Conservation (phyloP, 306 rosid species). For the Sphenostylis stenocarpa region DNA sequence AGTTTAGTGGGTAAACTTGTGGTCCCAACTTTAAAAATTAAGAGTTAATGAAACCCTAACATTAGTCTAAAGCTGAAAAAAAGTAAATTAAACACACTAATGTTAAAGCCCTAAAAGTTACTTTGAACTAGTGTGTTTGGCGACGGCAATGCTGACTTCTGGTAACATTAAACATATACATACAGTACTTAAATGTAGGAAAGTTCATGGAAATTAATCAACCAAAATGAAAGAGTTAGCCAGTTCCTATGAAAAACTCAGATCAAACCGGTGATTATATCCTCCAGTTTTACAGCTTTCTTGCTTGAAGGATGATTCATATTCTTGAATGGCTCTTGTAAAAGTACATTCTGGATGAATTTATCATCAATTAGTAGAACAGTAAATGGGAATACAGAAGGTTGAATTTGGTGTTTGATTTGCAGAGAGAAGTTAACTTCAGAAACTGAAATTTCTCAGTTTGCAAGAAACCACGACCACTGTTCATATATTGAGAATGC, state of each 20-base stretch:
- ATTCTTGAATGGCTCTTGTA: background rate
- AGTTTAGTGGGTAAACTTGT: background rate
- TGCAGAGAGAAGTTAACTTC: background rate
- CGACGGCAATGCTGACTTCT: constrained; percentile 27
- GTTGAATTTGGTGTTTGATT: background rate
- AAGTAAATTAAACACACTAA: background rate
- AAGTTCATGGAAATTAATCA: no score
- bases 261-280: background rate
- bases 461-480: background rate
- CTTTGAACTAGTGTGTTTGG: constrained; percentile 1
- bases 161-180: background rate
- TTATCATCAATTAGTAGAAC: background rate
- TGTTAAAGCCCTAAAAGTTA: constrained; percentile 30
- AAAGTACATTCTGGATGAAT: background rate
- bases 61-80: background rate
- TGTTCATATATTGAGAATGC: background rate
- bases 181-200: no score
- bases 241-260: background rate
- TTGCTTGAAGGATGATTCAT: background rate
- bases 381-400: no score
- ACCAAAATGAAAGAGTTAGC: background rate
- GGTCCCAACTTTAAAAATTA: background rate
- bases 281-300: background rate
- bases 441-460: background rate
- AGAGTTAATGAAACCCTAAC: background rate